Evolutionary conservation across 768 basidiomycete genomes (phyloP), one percentile per base, ranked within the genome.

Genomic region (Sporobolomyces roseus): DNA sequence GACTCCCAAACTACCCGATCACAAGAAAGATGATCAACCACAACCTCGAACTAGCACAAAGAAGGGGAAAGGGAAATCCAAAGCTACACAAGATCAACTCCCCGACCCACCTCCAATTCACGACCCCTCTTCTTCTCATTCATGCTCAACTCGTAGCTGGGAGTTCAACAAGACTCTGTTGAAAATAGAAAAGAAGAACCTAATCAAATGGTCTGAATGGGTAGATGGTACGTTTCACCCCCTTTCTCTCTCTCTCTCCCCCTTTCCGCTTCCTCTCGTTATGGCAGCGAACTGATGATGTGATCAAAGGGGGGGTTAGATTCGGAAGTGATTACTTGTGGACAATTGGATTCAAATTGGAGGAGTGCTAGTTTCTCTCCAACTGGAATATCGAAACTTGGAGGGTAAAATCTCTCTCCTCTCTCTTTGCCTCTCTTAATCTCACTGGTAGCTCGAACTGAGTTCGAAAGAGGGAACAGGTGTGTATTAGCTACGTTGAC

Each of bases 401-500:
- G 70, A n/a, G 61, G 62, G 70, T 66, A 17, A 21, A 61, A 19
- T 14, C 7, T 17, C 12, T 6, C 17, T 29, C 9, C 13, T n/a
- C 25, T 38, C 2, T 36, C 25, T 7, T 3, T 33, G 17, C 53
- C n/a, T n/a, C n/a, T n/a, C n/a, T n/a, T n/a, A n/a, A n/a, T n/a
- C n/a, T n/a, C n/a, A n/a, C n/a, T n/a, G n/a, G n/a, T n/a, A n/a
- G n/a, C n/a, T n/a, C n/a, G n/a, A n/a, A n/a, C n/a, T n/a, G n/a
- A n/a, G n/a, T n/a, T n/a, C n/a, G n/a, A 0, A n/a, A 19, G 27
- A 17, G 5, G 1, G 6, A 27, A 4, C 51, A 67, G 70, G 12
- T 72, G 71, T 50, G 36, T 63, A 10, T 60, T 72, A n/a, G 71
- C 66, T 10, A 54, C 63, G 0, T 13, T 68, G 21, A 72, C 52